These are phyloP conservation scores for Ammopiptanthus mongolicus DNA, from an alignment of 306 rosid genomes.

Conservation along the genomic window DNA sequence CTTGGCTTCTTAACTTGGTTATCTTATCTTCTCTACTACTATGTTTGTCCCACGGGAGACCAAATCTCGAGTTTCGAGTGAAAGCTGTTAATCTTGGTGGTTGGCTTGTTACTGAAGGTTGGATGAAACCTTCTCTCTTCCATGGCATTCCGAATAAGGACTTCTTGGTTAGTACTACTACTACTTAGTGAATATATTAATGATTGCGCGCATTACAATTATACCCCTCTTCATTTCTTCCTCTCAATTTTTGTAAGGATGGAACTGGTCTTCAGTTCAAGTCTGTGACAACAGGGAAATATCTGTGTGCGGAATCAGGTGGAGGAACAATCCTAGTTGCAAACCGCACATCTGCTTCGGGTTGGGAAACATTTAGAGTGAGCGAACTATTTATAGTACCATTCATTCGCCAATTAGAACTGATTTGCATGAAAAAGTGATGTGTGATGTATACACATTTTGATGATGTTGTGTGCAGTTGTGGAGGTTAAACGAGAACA, in stretches of 20 bases:
- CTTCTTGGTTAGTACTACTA: constrained; percentile 46
- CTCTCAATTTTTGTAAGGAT: constrained; percentile 34
- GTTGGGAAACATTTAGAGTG: constrained; percentile 71
- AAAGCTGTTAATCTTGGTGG: constrained; percentile 77
- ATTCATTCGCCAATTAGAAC: not conserved
- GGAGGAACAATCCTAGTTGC: constrained; percentile 75
- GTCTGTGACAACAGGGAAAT: constrained; percentile 55
- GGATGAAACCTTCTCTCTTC: constrained; percentile 83
- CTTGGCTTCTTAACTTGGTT: constrained; percentile 19
- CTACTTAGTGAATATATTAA: not conserved
- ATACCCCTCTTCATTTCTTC: not conserved
- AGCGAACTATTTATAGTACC: not conserved
- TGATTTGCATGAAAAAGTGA: not conserved
- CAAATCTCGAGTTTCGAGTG: not conserved
- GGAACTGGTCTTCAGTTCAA: constrained; percentile 63
- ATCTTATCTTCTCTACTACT: constrained; percentile 6
- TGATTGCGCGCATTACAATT: not conserved
- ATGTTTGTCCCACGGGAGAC: constrained; percentile 19
- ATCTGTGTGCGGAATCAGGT: constrained; percentile 53
- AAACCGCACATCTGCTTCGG: constrained; percentile 54
- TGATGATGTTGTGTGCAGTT: constrained; percentile 28
- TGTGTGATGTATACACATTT: not conserved
- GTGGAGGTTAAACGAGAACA: constrained; percentile 61
- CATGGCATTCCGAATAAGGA: constrained; percentile 77
- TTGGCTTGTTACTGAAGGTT: constrained; percentile 83